A percentile compares a stretch with the other conserved stretches of the same genome.
Evolutionary conservation across 306 rosid species (phyloP).

Genomic region (Crataegus laevigata): DNA sequence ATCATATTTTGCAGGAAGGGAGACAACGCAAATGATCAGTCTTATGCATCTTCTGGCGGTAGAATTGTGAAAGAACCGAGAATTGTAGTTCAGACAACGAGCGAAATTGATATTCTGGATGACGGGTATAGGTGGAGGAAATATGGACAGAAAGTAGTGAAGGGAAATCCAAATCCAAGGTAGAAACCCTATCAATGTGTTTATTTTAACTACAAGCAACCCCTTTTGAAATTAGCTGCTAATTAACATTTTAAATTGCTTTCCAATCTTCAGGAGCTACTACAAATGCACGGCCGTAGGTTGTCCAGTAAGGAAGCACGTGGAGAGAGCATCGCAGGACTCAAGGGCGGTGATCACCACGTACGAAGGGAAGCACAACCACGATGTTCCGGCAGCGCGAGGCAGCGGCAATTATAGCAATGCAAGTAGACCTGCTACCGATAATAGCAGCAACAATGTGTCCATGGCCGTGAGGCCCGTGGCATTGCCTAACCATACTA

Average conservation of each 20-base stretch:
- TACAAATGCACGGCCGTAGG: constrained; percentile 79
- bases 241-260: neutral
- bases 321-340: constrained; percentile 84
- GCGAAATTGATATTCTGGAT: constrained; percentile 89
- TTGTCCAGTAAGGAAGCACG: constrained; percentile 89
- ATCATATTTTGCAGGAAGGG: constrained; percentile 55
- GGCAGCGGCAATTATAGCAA: constrained; percentile 45
- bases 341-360: constrained; percentile 85
- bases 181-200: constrained; percentile 3
- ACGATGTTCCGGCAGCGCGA: constrained; percentile 86
- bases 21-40: constrained; percentile 48
- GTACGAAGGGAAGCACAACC: constrained; percentile 93
- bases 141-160: constrained; percentile 97
- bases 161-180: constrained; percentile 99
- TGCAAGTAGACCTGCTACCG: constrained; percentile 6
- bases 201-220: neutral
- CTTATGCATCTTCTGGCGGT: constrained; percentile 39
- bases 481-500: constrained; percentile 19
- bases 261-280: constrained; percentile 60
- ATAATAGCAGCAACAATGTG: constrained; percentile 2
- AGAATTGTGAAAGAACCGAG: constrained; percentile 89
- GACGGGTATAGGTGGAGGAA: constrained; percentile 98
- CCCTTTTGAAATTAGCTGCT: neutral
- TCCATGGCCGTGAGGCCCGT: constrained; percentile 27
- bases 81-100: constrained; percentile 94